Percentiles rank a stretch among this genome's conserved stretches.
Evolutionary conservation across 2,329 filamentous ascomycete species (phyloP).

Genomic region (Didymella arachidicola): DNA sequence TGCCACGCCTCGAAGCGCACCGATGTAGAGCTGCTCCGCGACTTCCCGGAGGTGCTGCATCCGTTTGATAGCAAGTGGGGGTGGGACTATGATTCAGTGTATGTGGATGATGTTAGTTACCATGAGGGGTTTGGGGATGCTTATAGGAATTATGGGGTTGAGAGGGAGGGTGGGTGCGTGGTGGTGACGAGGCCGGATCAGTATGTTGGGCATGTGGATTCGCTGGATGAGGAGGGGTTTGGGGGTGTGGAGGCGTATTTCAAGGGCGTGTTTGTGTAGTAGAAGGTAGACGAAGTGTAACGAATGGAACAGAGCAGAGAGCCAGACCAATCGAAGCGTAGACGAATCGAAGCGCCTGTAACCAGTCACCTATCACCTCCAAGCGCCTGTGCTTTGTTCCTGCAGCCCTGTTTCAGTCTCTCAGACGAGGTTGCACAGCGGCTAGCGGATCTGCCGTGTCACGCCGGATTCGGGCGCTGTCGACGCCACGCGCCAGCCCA

Average conservation of each 20-base stretch:
- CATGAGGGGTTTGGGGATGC: slow-evolving; percentile 55
- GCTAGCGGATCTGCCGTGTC: slow-evolving; percentile 6
- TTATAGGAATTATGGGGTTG: slow-evolving; percentile 67
- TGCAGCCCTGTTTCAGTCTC: slow-evolving; percentile 16
- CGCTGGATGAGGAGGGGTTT: slow-evolving; percentile 44
- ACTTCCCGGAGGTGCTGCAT: slow-evolving; percentile 55
- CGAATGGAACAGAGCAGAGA: too few relatives aligned
- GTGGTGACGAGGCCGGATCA: slow-evolving; percentile 72
- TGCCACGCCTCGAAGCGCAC: slow-evolving; percentile 64
- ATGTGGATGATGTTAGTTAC: slow-evolving; percentile 57
- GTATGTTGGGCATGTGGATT: slow-evolving; percentile 63
- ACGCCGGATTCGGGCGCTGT: slow-evolving; percentile 6
- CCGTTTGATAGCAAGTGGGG: slow-evolving; percentile 52
- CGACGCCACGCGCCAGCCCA: slow-evolving; percentile 14
- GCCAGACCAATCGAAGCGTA: too few relatives aligned
- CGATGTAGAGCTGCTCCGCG: slow-evolving; percentile 53
- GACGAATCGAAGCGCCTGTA: neutral
- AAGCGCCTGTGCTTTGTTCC: slow-evolving; percentile 11
- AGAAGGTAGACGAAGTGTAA: neutral
- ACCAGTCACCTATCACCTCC: neutral
- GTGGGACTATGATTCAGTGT: slow-evolving; percentile 55
- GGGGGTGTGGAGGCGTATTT: slow-evolving; percentile 45
- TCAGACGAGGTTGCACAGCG: slow-evolving; percentile 1
- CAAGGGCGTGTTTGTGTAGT: slow-evolving; percentile 34
- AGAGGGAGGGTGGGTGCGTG: slow-evolving; percentile 62